Base-by-base conservation (phyloP, 2,329 filamentous ascomycete genomes). In the Aspergillus piperis region DNA sequence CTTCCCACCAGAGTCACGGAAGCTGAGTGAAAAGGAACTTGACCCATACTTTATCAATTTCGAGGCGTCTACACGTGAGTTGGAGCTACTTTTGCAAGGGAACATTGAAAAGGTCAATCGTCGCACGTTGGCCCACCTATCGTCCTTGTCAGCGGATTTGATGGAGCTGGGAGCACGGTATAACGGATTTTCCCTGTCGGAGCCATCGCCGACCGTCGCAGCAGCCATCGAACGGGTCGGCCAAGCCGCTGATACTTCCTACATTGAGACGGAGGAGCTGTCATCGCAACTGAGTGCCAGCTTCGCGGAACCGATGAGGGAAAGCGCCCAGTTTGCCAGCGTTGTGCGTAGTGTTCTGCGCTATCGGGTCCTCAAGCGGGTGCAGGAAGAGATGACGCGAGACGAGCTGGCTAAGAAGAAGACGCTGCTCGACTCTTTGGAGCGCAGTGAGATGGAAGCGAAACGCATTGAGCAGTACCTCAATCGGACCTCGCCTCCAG, bases 51-150 rank as follows among this genome's bases (percentile, higher is more conserved):
- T 99, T 77, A 88, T 94, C 61, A 90, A 91, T 39, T 99, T 96
- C 67, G 96, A 99, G 74, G 84, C 89, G 3, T 94, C 92, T 1
- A 96, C 93, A 8, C 92, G 95, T 72, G 94, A 98, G 66, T 82
- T 98, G 1, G 96, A 99, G 75, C 82, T 89, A 15, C 83, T 98
- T 4, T 82, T 99, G 3, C 92, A 90, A 70, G 95, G 95, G 0
- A 92, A 92, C 5, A 96, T 99, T 82, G 96, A 99, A 74, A 97
- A 96, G 75, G 92, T 97, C 63, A 99, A 98, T 71, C 87, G 94
- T 32, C 86, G 95, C 38, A 92, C 93, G 5, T 80, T 99, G 6
- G 91, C 88, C 62, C 95, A 99, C 70, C 78, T 98, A 8, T 91
- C 91, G 13, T 88, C 90, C 5, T 81, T 97, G 52, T 92, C 92